Evolutionary conservation across 2,329 filamentous ascomycete species (phyloP).

Genomic region (Plectosphaerella plurivora): DNA sequence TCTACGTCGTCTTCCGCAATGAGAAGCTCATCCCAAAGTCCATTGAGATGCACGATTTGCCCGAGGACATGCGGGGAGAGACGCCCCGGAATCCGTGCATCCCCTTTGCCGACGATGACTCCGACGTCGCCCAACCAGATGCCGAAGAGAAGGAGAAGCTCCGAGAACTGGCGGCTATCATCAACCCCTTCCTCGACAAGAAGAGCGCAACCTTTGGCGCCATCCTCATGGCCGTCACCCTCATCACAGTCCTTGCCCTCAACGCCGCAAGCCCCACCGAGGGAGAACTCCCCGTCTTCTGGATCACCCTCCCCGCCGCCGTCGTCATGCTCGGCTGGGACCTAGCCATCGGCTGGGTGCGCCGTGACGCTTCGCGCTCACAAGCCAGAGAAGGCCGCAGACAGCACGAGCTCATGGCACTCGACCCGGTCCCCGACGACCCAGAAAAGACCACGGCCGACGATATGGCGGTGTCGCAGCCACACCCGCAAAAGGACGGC

Average conservation of each 20-base stretch:
- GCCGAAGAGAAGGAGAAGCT: slow-evolving; percentile 42
- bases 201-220: slow-evolving; percentile 60
- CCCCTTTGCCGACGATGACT: slow-evolving; percentile 52
- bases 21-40: slow-evolving; percentile 58
- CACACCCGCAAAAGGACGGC: too few species aligned
- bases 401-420: neutral
- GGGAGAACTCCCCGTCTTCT: slow-evolving; percentile 55
- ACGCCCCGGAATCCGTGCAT: slow-evolving; percentile 70
- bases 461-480: neutral
- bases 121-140: slow-evolving; percentile 29
- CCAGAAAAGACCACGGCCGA: too few species aligned
- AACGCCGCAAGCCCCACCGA: slow-evolving; percentile 54
- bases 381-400: slow-evolving; percentile 53
- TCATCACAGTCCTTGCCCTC: slow-evolving; percentile 60
- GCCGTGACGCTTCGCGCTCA: slow-evolving; percentile 57
- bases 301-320: slow-evolving; percentile 65
- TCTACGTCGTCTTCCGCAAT: slow-evolving; percentile 65
- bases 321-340: slow-evolving; percentile 68
- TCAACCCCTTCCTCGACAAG: slow-evolving; percentile 71
- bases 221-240: slow-evolving; percentile 60
- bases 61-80: slow-evolving; percentile 48
- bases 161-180: slow-evolving; percentile 65
- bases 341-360: slow-evolving; percentile 56
- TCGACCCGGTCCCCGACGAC: slow-evolving; percentile 1
- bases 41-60: slow-evolving; percentile 66